phyloP scores from a whole-genome alignment of 805 yeast genomes.

The Nakazawaea pomicola region DNA sequence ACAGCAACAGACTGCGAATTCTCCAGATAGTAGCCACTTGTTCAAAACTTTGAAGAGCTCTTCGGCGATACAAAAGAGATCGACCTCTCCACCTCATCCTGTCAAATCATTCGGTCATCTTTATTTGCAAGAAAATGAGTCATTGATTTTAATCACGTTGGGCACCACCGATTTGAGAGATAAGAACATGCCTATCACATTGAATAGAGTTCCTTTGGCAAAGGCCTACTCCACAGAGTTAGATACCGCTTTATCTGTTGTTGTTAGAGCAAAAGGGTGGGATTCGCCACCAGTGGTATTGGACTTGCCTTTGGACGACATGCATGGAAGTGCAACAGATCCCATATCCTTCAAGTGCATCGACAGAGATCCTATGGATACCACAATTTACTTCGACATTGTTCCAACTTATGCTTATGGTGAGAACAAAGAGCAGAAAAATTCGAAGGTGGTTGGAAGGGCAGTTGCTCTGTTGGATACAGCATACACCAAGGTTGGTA shows the following conservation, averaged over 20 bases:
- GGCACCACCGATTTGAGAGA: slow-evolving; percentile 82
- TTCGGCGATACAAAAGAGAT: slow-evolving; percentile 14
- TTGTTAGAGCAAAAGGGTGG: slow-evolving; percentile 40
- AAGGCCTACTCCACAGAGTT: slow-evolving; percentile 77
- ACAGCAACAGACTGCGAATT: not conserved
- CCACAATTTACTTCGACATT: slow-evolving; percentile 71
- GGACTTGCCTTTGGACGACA: slow-evolving; percentile 83
- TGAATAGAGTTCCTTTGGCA: slow-evolving; percentile 70
- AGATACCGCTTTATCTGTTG: slow-evolving; percentile 81
- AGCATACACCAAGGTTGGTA: slow-evolving; percentile 63
- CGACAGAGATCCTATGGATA: slow-evolving; percentile 43
- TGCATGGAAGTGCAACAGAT: slow-evolving; percentile 59
- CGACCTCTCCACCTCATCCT: slow-evolving; percentile 38
- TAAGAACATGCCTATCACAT: slow-evolving; percentile 51
- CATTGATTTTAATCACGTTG: slow-evolving; percentile 72
- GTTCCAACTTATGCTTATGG: slow-evolving; percentile 78
- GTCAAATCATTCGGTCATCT: slow-evolving; percentile 85
- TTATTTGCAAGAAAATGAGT: slow-evolving; percentile 57
- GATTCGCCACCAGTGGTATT: slow-evolving; percentile 55
- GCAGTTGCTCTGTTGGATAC: slow-evolving; percentile 71
- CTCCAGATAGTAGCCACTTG: slow-evolving; percentile 4
- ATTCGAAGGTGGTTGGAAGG: slow-evolving; percentile 59
- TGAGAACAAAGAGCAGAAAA: slow-evolving; percentile 16
- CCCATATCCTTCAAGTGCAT: slow-evolving; percentile 69
- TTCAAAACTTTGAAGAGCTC: slow-evolving; percentile 12